Evolutionary conservation across 345 rosid genomes (phyloP).

Genomic region (Arabis alpina): DNA sequence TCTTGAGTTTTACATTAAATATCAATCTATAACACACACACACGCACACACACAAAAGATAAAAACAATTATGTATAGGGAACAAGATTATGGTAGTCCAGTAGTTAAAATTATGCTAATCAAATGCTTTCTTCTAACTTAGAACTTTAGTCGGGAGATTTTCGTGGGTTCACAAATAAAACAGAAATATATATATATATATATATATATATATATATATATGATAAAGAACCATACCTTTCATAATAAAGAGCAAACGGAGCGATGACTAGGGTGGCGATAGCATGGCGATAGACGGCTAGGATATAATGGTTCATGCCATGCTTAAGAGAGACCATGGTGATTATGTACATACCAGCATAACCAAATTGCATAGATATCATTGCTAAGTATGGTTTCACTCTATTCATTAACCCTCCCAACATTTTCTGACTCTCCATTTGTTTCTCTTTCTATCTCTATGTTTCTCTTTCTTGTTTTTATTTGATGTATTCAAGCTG

Average conservation of each 20-base stretch:
- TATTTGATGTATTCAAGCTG: constrained; percentile 20
- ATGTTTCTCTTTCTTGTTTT: constrained; percentile 19
- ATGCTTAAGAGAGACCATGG: constrained; percentile 70
- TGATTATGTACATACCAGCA: constrained; percentile 86
- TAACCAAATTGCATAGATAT: constrained; percentile 83
- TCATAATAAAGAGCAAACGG: constrained; percentile 86
- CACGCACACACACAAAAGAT: neutral
- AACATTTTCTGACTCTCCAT: constrained; percentile 40
- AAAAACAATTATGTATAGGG: neutral
- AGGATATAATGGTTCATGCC: constrained; percentile 86
- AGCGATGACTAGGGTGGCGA: constrained; percentile 68
- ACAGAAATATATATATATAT: neutral
- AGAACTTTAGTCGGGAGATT: constrained; percentile 3
- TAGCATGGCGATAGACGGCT: constrained; percentile 79
- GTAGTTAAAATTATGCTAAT: constrained; percentile 7
- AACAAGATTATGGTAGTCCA: neutral
- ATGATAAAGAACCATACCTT: constrained; percentile 50
- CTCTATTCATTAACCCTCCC: constrained; percentile 47
- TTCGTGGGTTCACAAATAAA: neutral
- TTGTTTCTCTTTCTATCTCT: constrained; percentile 17
- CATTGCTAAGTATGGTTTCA: constrained; percentile 77
- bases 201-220: too few species aligned
- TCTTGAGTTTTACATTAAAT: neutral
- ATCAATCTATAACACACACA: constrained; percentile 1
- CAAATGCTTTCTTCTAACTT: neutral